These are phyloP conservation scores for Penicillium steckii DNA, from an alignment of 495 filamentous ascomycete genomes.

Conservation along the genomic window DNA sequence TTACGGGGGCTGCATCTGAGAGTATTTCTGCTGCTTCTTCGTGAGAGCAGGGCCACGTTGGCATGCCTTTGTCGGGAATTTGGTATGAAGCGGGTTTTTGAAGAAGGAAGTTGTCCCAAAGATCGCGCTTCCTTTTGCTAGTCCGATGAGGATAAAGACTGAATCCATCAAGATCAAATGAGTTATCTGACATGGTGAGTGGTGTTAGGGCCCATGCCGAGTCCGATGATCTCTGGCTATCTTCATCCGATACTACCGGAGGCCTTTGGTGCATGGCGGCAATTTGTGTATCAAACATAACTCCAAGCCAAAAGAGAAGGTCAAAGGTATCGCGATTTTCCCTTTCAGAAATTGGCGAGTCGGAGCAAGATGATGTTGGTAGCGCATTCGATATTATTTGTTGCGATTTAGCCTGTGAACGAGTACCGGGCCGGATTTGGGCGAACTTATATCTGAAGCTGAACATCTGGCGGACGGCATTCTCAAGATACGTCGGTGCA, in stretches of 20 bases:
- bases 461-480: constrained; percentile 33
- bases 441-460: constrained; percentile 30
- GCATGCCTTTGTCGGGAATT: constrained; percentile 6
- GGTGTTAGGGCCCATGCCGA: background rate
- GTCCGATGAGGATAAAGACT: background rate
- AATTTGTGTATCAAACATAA: constrained; percentile 52
- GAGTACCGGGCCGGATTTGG: background rate
- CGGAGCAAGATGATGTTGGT: background rate
- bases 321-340: constrained; percentile 39
- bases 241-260: constrained; percentile 45
- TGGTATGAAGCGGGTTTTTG: background rate
- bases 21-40: constrained; percentile 37
- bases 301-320: constrained; percentile 46
- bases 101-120: constrained; percentile 40
- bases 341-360: constrained; percentile 15
- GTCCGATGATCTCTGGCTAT: constrained; percentile 30
- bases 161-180: constrained; percentile 14
- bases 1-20: constrained; percentile 45
- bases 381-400: background rate
- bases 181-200: background rate
- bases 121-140: constrained; percentile 6
- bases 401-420: background rate
- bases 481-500: constrained; percentile 39
- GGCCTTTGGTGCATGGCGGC: constrained; percentile 47
- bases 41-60: constrained; percentile 44